A percentile compares a stretch with the other conserved stretches of the same genome.
Evolutionary conservation across 441 rosid species (phyloP).

Genomic region (Francoa sonchifolia): DNA sequence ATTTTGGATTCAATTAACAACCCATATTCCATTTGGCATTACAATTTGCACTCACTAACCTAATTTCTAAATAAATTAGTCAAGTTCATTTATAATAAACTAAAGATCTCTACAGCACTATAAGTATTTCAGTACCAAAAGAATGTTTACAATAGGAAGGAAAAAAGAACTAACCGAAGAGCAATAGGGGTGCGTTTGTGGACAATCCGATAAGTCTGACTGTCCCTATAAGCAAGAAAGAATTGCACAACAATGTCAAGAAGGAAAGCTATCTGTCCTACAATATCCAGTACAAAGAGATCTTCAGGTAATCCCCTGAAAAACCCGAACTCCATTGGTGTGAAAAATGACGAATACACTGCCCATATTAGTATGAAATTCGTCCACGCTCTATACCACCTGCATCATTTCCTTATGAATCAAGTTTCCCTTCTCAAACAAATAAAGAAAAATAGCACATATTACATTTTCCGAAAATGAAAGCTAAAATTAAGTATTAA

Average conservation of each 20-base stretch:
- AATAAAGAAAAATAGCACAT: no score
- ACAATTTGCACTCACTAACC: no score
- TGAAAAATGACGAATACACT: conserved; percentile 81
- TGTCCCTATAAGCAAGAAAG: conserved; percentile 59
- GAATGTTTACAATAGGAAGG: no score
- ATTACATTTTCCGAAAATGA: no score
- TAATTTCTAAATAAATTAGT: no score
- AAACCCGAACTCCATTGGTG: conserved; percentile 95
- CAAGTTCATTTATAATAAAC: no score
- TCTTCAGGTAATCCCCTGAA: conserved; percentile 74
- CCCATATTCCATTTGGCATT: no score
- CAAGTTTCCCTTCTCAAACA: background rate
- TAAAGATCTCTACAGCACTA: no score
- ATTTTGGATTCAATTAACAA: no score
- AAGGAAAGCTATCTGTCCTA: conserved; percentile 77
- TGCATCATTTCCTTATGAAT: conserved; percentile 17
- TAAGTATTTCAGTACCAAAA: no score
- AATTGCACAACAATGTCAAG: conserved; percentile 63
- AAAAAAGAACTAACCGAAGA: conserved; percentile 33
- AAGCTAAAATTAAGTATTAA: no score
- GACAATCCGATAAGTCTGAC: conserved; percentile 53
- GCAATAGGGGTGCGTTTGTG: conserved; percentile 52
- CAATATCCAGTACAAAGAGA: conserved; percentile 64
- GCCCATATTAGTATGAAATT: conserved; percentile 83
- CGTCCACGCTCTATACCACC: conserved; percentile 63